phyloP scores from a whole-genome alignment of 371 early-diverging fungal genomes.

The Haplosporangium sp. region DNA sequence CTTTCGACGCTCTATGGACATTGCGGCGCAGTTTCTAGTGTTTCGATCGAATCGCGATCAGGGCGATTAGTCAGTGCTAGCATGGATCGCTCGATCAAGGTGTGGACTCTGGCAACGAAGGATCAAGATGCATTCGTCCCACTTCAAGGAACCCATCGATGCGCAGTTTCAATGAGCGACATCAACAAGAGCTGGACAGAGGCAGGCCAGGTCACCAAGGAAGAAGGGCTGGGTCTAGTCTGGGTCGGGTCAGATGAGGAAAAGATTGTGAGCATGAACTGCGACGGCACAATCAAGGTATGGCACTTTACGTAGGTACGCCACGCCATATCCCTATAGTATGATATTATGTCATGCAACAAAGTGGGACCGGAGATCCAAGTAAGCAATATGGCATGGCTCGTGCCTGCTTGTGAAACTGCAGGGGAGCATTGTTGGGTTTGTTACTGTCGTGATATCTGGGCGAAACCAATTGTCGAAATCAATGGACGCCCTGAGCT shows the following conservation, averaged over 20 bases:
- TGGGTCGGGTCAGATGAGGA: constrained; percentile 51
- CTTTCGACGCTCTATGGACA: constrained; percentile 53
- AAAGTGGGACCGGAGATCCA: too few species aligned
- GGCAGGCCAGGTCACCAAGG: constrained; percentile 29
- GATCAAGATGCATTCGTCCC: constrained; percentile 2
- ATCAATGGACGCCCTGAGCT: too few species aligned
- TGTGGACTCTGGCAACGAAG: constrained; percentile 30
- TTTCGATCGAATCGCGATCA: constrained; percentile 38
- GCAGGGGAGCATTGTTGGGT: too few species aligned
- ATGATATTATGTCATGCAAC: not conserved
- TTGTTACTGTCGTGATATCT: too few species aligned
- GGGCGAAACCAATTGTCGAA: too few species aligned
- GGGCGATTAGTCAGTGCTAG: constrained; percentile 48
- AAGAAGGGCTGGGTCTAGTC: constrained; percentile 39
- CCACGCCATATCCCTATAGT: not conserved
- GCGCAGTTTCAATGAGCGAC: constrained; percentile 43
- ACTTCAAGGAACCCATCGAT: constrained; percentile 24
- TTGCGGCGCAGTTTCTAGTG: constrained; percentile 51
- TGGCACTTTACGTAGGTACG: constrained; percentile 39
- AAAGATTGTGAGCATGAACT: constrained; percentile 50
- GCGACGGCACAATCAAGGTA: constrained; percentile 41
- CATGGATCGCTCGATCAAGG: constrained; percentile 53
- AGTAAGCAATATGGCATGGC: too few species aligned
- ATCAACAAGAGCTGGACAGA: constrained; percentile 46
- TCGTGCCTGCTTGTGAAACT: too few species aligned